Evolutionary conservation across 2,329 filamentous ascomycete genomes (phyloP), one percentile per base, ranked within the genome.

Genomic region (Colletotrichum sp.): DNA sequence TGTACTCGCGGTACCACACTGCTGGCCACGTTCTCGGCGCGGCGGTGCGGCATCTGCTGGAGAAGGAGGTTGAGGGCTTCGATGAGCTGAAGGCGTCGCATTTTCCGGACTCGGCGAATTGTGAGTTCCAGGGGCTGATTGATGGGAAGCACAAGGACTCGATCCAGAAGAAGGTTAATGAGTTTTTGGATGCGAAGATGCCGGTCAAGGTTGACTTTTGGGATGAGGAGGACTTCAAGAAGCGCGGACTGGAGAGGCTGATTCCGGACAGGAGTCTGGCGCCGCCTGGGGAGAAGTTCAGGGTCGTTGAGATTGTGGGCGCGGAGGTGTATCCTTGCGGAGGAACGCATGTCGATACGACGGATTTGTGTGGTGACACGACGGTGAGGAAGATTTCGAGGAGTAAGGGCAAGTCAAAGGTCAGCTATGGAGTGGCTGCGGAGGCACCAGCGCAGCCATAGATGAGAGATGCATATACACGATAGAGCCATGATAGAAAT

Each of bases 291-390:
- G 89, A 90, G 78, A 92, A 90, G 81, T 91, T 93, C 36, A 87
- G 94, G 11, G 92, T 95, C 0, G 93, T 95, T 29, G 89, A 91
- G 75, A 94, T 95, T 76, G 90, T 91, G 1, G 93, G 93, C 0
- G 89, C 90, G 1, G 94, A 93, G 79, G 89, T 89, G 30, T 95
- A 95, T 85, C 93, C 94, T 2, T 95, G 94, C 82, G 94, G 94
- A 9, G 94, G 94, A 0, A 95, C 94, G 30, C 94, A 95, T 86
- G 93, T 95, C 5, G 86, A 89, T 34, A 89, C 85, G 22, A 93
- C 92, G 25, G 87, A 89, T 73, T 79, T 88, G 76, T 92, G 90
- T 79, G 92, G 93, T 1, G 88, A 89, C 81, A 91, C 92, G 7
- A 90, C 85, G 5, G 92, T 95, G 6, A 93, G 89, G 86, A 94